Base-by-base conservation (phyloP, 371 early-diverging fungal species). In the Rhizopus arrhizus region DNA sequence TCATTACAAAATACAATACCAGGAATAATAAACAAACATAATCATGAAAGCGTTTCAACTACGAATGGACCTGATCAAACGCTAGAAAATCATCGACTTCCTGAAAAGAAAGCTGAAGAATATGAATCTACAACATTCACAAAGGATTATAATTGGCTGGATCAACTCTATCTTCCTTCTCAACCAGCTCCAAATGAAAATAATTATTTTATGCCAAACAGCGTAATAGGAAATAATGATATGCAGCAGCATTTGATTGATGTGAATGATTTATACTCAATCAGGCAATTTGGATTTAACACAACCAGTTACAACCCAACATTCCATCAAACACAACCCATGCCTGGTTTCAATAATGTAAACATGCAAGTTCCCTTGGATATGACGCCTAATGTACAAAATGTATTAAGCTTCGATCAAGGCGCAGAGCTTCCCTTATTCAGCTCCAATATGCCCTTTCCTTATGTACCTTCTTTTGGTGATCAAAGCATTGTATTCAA, bases 231-330 rank as follows among this genome's bases (percentile, higher is more conserved):
- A 33, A 32, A 53, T 11, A 15, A 34, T n/a, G 31, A 34, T 5
- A 31, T 22, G 38, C 35, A 53, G 3, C 46, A 53, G 4, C 35
- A 29, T 12, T 35, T 16, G 28, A n/a, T 38, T 12, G 42, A 29
- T n/a, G 42, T 13, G 7, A 13, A 33, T 3, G 56, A 65, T 31
- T 42, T 42, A 0, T 56, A 59, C 43, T 65, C 65, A 0, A 59
- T 65, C 12, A 46, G 60, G 31, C 65, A 65, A n/a, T 65, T 65
- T 56, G 65, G 65, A 4, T 36, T 65, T 11, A 45, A 29, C 43
- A 10, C 11, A 36, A 13, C 28, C 15, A 35, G 12, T 33, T 9
- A n/a, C 9, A 32, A n/a, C 40, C 31, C 41, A 46, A 32, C 12
- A 16, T 3, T 33, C 10, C 32, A 16, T 6, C 0, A 29, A 50